Evolutionary conservation across 2,329 filamentous ascomycete species (phyloP), one percentile per base, ranked within the genome.

Genomic region (Alternaria alternata): DNA sequence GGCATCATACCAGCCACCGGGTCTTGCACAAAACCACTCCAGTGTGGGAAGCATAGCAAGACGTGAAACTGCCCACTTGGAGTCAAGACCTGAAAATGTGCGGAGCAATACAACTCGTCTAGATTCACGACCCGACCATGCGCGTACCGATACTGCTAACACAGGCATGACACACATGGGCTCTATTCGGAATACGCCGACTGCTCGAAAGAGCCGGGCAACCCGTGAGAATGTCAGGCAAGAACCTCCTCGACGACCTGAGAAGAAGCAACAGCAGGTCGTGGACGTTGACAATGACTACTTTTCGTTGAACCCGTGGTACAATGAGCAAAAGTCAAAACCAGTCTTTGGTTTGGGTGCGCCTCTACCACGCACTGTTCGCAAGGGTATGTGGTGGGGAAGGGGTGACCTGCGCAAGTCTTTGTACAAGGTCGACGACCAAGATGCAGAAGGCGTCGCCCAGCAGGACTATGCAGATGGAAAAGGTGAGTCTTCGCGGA

Each of bases 301-400:
- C 62, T 77, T 78, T 11, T 78, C 83, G 11, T 75, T 87, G 4
- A 87, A 87, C 52, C 85, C 85, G 2, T 80, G 83, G 30, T 86
- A 86, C 59, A 84, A 85, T 32, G 82, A 86, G 55, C 79, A 84
- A 3, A 73, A 77, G 7, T 82, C 84, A 16, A 81, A 83, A 56
- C 84, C 85, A 1, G 81, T 87, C 47, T 87, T 85, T 81, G 81
- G 83, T 71, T 70, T 86, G 52, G 84, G 83, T 4, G 84, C 85
- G 64, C 84, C 85, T 7, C 69, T 86, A 26, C 84, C 85, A 32
- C 83, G 83, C 62, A 84, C 86, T 0, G 78, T 86, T 53, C 79
- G 85, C 38, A 77, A 81, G 20, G 84, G 84, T 11, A 86, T 86
- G 84, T 67, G 66, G 59, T 70, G 77, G 76, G 82, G 66, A 76